These are phyloP conservation scores for Cladophialophora psammophila DNA, from an alignment of 2,329 filamentous ascomycete species.

Conservation along the genomic window DNA sequence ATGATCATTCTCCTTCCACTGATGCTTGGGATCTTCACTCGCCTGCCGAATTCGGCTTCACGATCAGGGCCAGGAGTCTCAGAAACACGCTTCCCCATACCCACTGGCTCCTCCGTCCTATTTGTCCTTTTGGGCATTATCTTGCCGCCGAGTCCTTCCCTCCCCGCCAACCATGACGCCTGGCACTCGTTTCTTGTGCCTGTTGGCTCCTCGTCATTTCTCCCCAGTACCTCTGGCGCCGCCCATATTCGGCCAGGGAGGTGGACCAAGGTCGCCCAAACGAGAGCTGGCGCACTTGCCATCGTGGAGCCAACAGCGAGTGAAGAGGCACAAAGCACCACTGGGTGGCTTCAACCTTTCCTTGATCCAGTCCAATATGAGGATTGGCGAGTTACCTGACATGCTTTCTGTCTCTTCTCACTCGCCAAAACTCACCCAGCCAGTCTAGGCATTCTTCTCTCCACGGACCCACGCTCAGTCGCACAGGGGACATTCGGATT, in stretches of 20 bases:
- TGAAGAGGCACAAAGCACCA: not conserved
- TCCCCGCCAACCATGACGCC: slow-evolving; percentile 24
- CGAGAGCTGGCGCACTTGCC: slow-evolving; percentile 7
- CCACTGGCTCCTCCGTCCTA: slow-evolving; percentile 12
- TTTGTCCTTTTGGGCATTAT: slow-evolving; percentile 14
- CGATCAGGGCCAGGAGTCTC: not conserved
- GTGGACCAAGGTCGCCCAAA: slow-evolving; percentile 8
- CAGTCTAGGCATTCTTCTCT: slow-evolving; percentile 13
- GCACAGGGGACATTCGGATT: slow-evolving; percentile 16
- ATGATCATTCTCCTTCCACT: not conserved
- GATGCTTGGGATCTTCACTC: not conserved
- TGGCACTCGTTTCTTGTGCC: slow-evolving; percentile 9
- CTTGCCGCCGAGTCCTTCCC: slow-evolving; percentile 31
- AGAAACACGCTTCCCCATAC: slow-evolving; percentile 5
- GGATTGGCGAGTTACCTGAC: not conserved
- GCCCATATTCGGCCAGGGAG: slow-evolving; percentile 25
- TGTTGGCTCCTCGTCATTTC: slow-evolving; percentile 25
- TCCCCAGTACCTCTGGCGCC: slow-evolving; percentile 14
- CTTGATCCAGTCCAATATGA: not conserved
- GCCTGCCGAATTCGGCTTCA: slow-evolving; percentile 14
- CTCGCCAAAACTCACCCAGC: slow-evolving; percentile 15
- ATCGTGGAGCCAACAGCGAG: slow-evolving; percentile 10
- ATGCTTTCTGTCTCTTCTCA: not conserved
- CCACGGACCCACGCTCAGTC: slow-evolving; percentile 19
- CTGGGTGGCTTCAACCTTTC: not conserved